These are phyloP conservation scores for Penicillium sp. DNA, from an alignment of 2,329 filamentous ascomycete genomes.

Conservation along the genomic window DNA sequence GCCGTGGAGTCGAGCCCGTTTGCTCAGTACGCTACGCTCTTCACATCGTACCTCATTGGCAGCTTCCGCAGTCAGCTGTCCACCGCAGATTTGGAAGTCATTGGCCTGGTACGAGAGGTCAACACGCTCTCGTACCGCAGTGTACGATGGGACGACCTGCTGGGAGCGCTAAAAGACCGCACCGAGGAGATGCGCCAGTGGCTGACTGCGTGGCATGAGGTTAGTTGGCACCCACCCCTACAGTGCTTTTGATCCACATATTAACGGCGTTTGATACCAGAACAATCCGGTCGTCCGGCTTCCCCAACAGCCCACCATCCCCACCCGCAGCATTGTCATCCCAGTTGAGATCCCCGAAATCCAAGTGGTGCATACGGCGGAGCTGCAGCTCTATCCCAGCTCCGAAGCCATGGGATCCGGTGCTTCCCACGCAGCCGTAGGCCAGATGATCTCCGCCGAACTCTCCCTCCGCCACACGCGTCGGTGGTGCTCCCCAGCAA, in stretches of 20 bases:
- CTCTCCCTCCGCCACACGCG: slow-evolving; percentile 55
- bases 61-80: slow-evolving; percentile 48
- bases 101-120: slow-evolving; percentile 54
- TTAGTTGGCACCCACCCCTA: slow-evolving; percentile 28
- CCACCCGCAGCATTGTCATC: slow-evolving; percentile 70
- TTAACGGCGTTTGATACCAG: slow-evolving; percentile 24
- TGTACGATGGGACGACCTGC: slow-evolving; percentile 53
- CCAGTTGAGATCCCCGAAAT: slow-evolving; percentile 86
- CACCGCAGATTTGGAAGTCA: slow-evolving; percentile 52
- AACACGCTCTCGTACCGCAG: slow-evolving; percentile 52
- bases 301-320: slow-evolving; percentile 32
- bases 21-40: slow-evolving; percentile 47
- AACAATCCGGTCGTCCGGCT: slow-evolving; percentile 34
- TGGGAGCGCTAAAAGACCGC: slow-evolving; percentile 51
- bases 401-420: slow-evolving; percentile 13
- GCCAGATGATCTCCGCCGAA: slow-evolving; percentile 48
- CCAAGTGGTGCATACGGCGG: slow-evolving; percentile 75
- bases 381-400: slow-evolving; percentile 34
- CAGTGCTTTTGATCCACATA: slow-evolving; percentile 1
- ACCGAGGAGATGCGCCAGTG: slow-evolving; percentile 48
- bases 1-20: slow-evolving; percentile 51
- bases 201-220: slow-evolving; percentile 59
- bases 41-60: slow-evolving; percentile 52
- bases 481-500: slow-evolving; percentile 47
- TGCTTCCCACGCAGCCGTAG: slow-evolving; percentile 43